Evolutionary conservation across 2,329 filamentous ascomycete species (phyloP), one percentile per base, ranked within the genome.

Genomic region (Aspergillus latus): DNA sequence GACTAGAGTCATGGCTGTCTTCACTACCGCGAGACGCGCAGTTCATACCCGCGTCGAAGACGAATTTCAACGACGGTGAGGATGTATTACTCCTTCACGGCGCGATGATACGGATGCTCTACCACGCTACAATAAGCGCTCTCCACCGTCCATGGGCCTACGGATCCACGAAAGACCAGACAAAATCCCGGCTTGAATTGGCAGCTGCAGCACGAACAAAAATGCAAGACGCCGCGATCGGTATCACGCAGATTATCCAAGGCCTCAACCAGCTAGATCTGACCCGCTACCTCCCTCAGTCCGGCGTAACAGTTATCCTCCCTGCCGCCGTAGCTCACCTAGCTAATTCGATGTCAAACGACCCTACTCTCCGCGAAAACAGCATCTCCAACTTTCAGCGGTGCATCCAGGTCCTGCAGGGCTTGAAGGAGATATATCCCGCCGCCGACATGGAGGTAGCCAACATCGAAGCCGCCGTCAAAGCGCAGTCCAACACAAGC

Each of bases 281-380:
- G 1, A 89, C 92, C 59, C 83, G 81, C 50, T 94, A 85, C 64
- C 80, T 95, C 1, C 90, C 91, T 1, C 93, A 90, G 0, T 92
- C 90, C 0, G 90, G 90, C 32, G 90, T 95, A 13, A 95, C 91
- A 0, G 89, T 93, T 30, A 86, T 95, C 11, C 81, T 94, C 5
- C 90, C 91, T 0, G 91, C 91, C 21, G 92, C 94, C 76, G 93
- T 95, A 60, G 92, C 93, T 45, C 91, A 96, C 67, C 81, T 96
- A 29, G 81, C 93, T 6, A 90, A 95, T 68, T 90, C 94, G 78
- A 93, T 91, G 74, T 89, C 88, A 28, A 85, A 86, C 1, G 84
- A 88, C 34, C 84, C 85, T 10, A 82, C 86, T 43, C 86, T 87
- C 2, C 84, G 89, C 9, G 82, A 88, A 45, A 80, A 82, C 45